Percentiles rank a stretch among this genome's conserved stretches.
These are phyloP conservation scores for Phytopythium kandeliae DNA, from an alignment of 352 stramenopile species.

Conservation along the genomic window DNA sequence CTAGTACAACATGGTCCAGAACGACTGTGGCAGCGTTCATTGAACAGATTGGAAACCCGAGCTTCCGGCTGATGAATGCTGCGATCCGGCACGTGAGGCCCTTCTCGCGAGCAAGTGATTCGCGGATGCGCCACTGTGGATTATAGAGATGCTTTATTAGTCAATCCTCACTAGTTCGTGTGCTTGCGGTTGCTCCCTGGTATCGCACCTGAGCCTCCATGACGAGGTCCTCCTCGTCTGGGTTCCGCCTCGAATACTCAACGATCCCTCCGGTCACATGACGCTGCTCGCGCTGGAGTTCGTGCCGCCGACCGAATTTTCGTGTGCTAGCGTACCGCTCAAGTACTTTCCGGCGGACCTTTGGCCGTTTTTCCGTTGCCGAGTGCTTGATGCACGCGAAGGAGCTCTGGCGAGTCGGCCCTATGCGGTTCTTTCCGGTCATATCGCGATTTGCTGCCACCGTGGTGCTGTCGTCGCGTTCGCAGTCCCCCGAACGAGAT, in stretches of 20 bases:
- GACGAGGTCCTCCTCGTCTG: slow-evolving; percentile 46
- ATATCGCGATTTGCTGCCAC: neutral
- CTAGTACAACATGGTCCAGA: slow-evolving; percentile 43
- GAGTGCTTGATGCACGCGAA: neutral
- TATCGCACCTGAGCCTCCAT: slow-evolving; percentile 28
- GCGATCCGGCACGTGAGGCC: slow-evolving; percentile 16
- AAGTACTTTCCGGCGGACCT: neutral
- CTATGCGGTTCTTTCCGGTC: neutral
- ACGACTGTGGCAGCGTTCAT: slow-evolving; percentile 22
- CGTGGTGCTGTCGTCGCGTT: too few relatives aligned
- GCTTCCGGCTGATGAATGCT: slow-evolving; percentile 16
- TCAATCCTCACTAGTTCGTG: too few relatives aligned
- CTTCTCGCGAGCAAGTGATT: slow-evolving; percentile 24
- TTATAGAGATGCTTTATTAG: too few relatives aligned
- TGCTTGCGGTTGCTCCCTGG: neutral
- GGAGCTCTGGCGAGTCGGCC: neutral
- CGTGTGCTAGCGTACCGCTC: slow-evolving; percentile 29
- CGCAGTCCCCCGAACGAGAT: too few relatives aligned
- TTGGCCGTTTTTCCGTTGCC: neutral
- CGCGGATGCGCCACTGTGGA: slow-evolving; percentile 34
- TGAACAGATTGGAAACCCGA: slow-evolving; percentile 12
- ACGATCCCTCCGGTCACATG: slow-evolving; percentile 22
- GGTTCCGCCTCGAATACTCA: slow-evolving; percentile 40
- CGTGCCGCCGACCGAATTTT: slow-evolving; percentile 30
- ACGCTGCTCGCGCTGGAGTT: slow-evolving; percentile 28